Evolutionary conservation across 2,329 filamentous ascomycete genomes (phyloP), one percentile per base, ranked within the genome.

Genomic region (Hymenoscyphus infarciens): DNA sequence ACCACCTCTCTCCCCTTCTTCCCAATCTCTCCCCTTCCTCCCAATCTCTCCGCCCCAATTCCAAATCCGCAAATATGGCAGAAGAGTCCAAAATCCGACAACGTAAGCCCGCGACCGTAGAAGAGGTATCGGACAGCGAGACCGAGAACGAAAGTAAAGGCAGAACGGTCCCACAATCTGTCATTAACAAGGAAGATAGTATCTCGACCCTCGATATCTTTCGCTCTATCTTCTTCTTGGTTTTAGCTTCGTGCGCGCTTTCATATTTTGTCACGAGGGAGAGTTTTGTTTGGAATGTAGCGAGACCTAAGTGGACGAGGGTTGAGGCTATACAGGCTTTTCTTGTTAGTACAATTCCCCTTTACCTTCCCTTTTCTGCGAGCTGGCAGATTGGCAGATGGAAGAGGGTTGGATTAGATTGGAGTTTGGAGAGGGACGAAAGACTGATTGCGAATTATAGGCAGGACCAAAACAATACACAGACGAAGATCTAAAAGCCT

Each of bases 401-500:
- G n/a, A 22, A 3, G 13, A 2, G 25, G 25, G 4, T 27, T 27
- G 33, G 33, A 35, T 13, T 35, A 7, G 33, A n/a, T n/a, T 42
- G 1, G 29, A 15, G 49, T 11, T 11, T 29, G 45, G 13, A 27
- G 11, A 55, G 13, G 7, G 19, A 38, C 3, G 49, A 38, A 56
- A 16, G n/a, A 19, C 42, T 49, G n/a, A 49, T 49, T 22, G 42
- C 6, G 31, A 5, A 49, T 3, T 16, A 39, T 68, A 86, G 82
- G 73, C 75, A 63, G 81, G 81, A 1, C 90, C 91, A 15, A 66
- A 90, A 58, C 79, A 83, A 73, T 82, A 98, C 45, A 97, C 92
- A 0, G 88, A 90, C 62, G 80, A 81, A 22, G 82, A 97, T 75
- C 87, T 99, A 57, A 75, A 83, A 55, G 75, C 79, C 58, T 96